Evolutionary conservation across 176 grass and related monocot species (phyloP).

Genomic region (Chrysopogon serrulatus): DNA sequence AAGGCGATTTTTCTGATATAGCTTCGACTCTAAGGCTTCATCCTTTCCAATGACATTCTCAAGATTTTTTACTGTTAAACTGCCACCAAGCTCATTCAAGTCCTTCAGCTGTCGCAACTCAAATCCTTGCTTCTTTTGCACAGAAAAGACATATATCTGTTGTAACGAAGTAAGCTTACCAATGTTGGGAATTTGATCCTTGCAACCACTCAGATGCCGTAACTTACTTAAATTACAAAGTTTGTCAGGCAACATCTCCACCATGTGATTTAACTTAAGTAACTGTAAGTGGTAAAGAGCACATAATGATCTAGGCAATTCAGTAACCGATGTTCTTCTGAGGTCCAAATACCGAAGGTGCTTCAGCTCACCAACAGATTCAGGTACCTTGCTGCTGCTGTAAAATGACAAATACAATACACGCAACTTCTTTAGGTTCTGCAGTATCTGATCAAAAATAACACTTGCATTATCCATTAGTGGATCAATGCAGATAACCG

Average conservation of each 20-base stretch:
- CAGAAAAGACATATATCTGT: neutral
- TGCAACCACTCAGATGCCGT: neutral
- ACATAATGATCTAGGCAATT: conserved; percentile 13
- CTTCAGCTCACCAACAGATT: conserved; percentile 16
- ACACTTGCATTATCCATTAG: neutral
- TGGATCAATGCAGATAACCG: neutral
- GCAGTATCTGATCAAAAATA: neutral
- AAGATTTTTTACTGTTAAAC: neutral
- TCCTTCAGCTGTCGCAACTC: neutral
- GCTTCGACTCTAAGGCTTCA: neutral
- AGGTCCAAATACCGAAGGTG: conserved; percentile 19
- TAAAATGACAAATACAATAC: conserved; percentile 3
- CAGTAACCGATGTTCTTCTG: neutral
- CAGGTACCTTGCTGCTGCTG: neutral
- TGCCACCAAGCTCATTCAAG: neutral
- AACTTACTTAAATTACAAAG: conserved; percentile 6
- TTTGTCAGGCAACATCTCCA: neutral
- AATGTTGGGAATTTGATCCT: neutral
- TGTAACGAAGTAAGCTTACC: neutral
- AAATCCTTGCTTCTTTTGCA: neutral
- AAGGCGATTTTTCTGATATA: neutral
- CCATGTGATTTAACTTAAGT: neutral
- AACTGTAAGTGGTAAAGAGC: conserved; percentile 12
- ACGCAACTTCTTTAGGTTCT: conserved; percentile 11
- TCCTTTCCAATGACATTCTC: neutral